These are phyloP conservation scores for Larix kaempferi DNA, from an alignment of 75 land plant species.

Conservation along the genomic window DNA sequence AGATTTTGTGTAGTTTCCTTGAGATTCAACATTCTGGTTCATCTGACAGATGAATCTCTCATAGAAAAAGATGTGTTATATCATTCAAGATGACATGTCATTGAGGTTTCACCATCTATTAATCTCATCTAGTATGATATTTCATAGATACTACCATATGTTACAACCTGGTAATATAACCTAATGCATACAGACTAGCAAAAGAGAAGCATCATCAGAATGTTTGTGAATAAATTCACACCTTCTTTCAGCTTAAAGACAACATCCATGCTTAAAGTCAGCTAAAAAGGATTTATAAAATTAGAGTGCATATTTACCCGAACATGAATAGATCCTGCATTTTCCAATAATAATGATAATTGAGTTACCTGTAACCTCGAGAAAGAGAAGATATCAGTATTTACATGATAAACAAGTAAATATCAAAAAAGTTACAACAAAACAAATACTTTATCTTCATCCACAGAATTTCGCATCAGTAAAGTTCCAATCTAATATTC, in stretches of 20 bases:
- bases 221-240: too few relatives aligned
- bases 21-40: not conserved
- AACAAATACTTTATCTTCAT: not conserved
- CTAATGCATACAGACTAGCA: not conserved
- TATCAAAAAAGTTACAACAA: not conserved
- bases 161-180: not conserved
- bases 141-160: not conserved
- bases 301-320: not conserved
- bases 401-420: not conserved
- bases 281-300: not conserved
- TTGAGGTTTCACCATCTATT: not conserved
- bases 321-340: constrained; percentile 8
- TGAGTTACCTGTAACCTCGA: not conserved
- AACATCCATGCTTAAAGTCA: not conserved
- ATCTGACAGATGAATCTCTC: not conserved
- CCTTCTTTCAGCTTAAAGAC: too few relatives aligned
- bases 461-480: not conserved
- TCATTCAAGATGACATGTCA: not conserved
- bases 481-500: not conserved
- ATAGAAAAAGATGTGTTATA: too few relatives aligned
- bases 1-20: not conserved
- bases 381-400: constrained; percentile 3
- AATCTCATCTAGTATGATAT: not conserved
- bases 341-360: not conserved
- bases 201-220: not conserved